Base-by-base conservation (phyloP, 176 grass and related monocot genomes). In the Otatea glauca region DNA sequence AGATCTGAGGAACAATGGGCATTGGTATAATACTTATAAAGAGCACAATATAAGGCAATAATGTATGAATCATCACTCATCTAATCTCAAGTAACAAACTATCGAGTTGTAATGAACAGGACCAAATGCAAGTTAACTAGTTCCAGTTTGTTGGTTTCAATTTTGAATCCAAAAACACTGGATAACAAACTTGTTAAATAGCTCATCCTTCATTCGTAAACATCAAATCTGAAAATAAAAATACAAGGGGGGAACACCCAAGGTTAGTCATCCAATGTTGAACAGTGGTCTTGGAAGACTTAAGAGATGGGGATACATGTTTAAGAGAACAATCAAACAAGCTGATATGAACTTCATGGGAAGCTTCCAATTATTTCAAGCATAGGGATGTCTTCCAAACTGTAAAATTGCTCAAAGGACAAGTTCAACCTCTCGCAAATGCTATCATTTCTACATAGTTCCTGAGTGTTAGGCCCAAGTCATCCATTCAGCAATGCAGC, bases 301-400 rank as follows among this genome's bases (percentile, higher is more conserved):
- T 74, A 38, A 0, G 43, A 81, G 14, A 55, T 11, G 23, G 53
- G 24, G 7, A 23, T 23, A 85, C 17, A 55, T 54, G 50, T 18
- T 56, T 66, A 64, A 79, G 25, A 91, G 86, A 34, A 78, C 68
- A 42, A 45, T 70, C 42, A 23, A n/a, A 70, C 11, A n/a, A 24
- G 68, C 38, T 79, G 17, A 44, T 49, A 79, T 5, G 9, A 79
- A 34, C 58, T 65, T 32, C 24, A 34, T 64, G 63, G 44, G 44
- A 79, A 61, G 24, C 7, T n/a, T 18, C 13, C 18, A 11, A 65
- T 38, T 10, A 32, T 49, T 65, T 65, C 15, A 34, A 65, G 59
- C 41, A 78, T 34, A 64, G 24, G 24, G 25, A 47, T 45, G 16
- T n/a, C 5, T 32, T 29, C 65, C 21, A 38, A 15, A 32, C 39